Conservation (phyloP, 1,284 basidiomycete species). For the Rhodotorula sp. region DNA sequence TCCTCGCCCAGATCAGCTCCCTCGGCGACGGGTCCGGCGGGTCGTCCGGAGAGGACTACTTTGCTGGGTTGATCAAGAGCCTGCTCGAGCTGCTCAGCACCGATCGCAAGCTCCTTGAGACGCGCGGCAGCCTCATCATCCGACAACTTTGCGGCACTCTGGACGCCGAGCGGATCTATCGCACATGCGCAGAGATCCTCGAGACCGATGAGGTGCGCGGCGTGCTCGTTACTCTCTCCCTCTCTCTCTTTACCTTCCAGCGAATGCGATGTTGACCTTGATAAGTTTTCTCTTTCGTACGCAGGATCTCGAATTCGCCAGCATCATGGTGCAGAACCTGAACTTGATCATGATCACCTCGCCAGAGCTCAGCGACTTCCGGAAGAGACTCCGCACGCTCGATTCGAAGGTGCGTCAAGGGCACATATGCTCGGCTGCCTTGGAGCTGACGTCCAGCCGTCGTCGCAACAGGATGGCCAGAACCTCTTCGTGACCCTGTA, state of each 20-base stretch:
- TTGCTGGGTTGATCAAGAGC: slow-evolving; percentile 92
- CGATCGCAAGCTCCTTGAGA: slow-evolving; percentile 83
- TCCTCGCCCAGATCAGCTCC: slow-evolving; percentile 89
- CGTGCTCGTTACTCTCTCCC: not conserved
- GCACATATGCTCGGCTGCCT: too few relatives aligned
- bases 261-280: not conserved
- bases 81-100: slow-evolving; percentile 93
- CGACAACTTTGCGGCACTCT: slow-evolving; percentile 90
- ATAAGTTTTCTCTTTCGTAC: not conserved
- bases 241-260: not conserved
- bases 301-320: slow-evolving; percentile 92
- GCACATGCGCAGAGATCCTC: slow-evolving; percentile 91
- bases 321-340: slow-evolving; percentile 94
- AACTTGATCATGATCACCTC: slow-evolving; percentile 96
- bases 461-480: slow-evolving; percentile 73
- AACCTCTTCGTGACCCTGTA: slow-evolving; percentile 88
- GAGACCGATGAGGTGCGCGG: slow-evolving; percentile 87
- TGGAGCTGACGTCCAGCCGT: not conserved
- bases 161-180: slow-evolving; percentile 92
- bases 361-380: slow-evolving; percentile 89
- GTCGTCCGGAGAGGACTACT: slow-evolving; percentile 68
- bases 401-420: slow-evolving; percentile 70
- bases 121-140: slow-evolving; percentile 91
- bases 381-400: slow-evolving; percentile 84
- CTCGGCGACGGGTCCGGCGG: slow-evolving; percentile 55